Evolutionary conservation across 2,329 filamentous ascomycete species (phyloP).

Genomic region (Leptographium radiaticola): DNA sequence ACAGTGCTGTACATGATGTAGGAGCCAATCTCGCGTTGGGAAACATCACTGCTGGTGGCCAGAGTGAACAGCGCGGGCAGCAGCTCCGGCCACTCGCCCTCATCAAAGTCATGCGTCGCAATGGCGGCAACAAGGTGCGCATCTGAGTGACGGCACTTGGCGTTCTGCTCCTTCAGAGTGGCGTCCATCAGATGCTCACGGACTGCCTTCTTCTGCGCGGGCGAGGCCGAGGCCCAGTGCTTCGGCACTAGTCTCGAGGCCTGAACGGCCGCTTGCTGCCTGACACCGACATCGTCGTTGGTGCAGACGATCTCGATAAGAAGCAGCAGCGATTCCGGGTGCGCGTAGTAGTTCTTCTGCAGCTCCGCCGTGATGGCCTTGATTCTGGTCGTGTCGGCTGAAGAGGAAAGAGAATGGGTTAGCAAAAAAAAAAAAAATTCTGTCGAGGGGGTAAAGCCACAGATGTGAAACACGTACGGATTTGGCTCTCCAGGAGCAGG

Average conservation of each 20-base stretch:
- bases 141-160: conserved; percentile 70
- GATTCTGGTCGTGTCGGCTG: conserved; percentile 78
- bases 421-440: conserved; percentile 5
- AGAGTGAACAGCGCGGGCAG: conserved; percentile 69
- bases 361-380: conserved; percentile 83
- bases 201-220: conserved; percentile 65
- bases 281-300: conserved; percentile 57
- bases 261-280: conserved; percentile 87
- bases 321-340: conserved; percentile 70
- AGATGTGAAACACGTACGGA: conserved; percentile 48
- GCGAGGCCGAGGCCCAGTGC: conserved; percentile 68
- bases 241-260: conserved; percentile 68
- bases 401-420: conserved; percentile 4
- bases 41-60: conserved; percentile 58
- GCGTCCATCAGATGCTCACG: conserved; percentile 74
- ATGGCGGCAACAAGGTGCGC: conserved; percentile 81
- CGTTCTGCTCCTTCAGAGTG: conserved; percentile 64
- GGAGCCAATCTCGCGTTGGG: conserved; percentile 78
- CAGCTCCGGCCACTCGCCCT: conserved; percentile 75
- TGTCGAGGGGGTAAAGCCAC: neutral
- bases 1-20: conserved; percentile 90
- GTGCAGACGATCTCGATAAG: conserved; percentile 81
- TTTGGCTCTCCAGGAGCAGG: conserved; percentile 76
- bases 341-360: conserved; percentile 85
- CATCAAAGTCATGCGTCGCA: conserved; percentile 72